Evolutionary conservation across 2,329 filamentous ascomycete species (phyloP).

Genomic region (Teratosphaeria viscida): DNA sequence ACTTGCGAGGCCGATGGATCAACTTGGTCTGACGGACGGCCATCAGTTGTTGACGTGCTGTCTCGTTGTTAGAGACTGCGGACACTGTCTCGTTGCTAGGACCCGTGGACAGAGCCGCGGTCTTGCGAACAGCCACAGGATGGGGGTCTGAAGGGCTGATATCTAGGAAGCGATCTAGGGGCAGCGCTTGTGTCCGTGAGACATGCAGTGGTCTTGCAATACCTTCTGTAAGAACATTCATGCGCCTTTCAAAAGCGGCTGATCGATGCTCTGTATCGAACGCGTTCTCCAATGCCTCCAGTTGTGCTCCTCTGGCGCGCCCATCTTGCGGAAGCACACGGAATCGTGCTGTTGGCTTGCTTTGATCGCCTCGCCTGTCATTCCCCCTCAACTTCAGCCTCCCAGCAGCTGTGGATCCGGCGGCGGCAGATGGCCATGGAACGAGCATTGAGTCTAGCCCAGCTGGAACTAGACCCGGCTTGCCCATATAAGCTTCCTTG

Average conservation of each 20-base stretch:
- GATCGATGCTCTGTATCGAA: conserved; percentile 26
- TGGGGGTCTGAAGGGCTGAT: neutral
- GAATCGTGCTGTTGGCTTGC: neutral
- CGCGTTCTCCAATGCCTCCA: conserved; percentile 33
- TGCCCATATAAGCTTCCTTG: neutral
- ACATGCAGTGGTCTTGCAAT: conserved; percentile 7
- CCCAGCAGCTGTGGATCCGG: neutral
- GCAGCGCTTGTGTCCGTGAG: conserved; percentile 11
- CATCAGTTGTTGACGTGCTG: neutral
- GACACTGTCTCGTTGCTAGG: neutral
- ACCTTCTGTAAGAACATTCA: conserved; percentile 19
- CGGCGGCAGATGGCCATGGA: neutral
- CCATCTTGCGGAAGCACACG: conserved; percentile 8
- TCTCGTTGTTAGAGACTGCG: neutral
- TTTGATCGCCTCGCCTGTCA: neutral
- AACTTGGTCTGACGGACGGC: conserved; percentile 1
- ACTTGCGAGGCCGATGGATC: conserved; percentile 22
- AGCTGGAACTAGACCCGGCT: neutral
- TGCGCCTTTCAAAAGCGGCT: conserved; percentile 27
- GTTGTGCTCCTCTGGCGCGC: conserved; percentile 26
- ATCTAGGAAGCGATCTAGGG: conserved; percentile 17
- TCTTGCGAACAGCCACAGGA: neutral
- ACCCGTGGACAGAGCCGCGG: neutral
- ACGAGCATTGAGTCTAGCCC: neutral
- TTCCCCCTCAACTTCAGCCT: neutral